Evolutionary conservation across 441 rosid genomes (phyloP).

Genomic region (Pelargonium australe): DNA sequence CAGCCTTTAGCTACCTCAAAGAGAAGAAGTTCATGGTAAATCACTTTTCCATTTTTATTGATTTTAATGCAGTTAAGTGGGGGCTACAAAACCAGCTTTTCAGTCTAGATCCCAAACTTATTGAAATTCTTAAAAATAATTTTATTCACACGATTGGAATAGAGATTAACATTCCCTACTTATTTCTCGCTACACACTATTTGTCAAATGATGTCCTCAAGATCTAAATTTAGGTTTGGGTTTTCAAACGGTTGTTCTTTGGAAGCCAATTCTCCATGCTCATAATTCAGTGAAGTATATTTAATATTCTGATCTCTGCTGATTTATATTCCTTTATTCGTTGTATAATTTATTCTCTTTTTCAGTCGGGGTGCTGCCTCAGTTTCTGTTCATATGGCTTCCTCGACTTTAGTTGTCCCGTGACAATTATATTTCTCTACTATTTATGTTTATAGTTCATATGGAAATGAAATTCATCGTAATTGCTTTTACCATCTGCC

Average conservation of each 20-base stretch:
- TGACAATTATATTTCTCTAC: background rate
- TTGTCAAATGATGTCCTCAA: background rate
- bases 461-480: slow-evolving; percentile 12
- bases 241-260: background rate
- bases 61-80: slow-evolving; percentile 11
- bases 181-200: background rate
- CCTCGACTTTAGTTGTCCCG: background rate
- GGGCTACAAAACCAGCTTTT: background rate
- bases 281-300: background rate
- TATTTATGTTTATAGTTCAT: background rate
- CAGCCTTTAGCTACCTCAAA: slow-evolving; percentile 92
- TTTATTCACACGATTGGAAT: background rate
- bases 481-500: slow-evolving; percentile 30
- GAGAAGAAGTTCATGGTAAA: slow-evolving; percentile 83
- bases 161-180: background rate
- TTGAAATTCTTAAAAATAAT: background rate
- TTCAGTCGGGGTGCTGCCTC: background rate
- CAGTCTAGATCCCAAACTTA: background rate
- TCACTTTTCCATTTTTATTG: slow-evolving; percentile 11
- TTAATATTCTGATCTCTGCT: background rate
- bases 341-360: background rate
- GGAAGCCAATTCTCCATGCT: background rate
- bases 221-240: background rate
- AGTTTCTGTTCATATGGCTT: background rate
- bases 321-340: background rate